Conservation (phyloP, 768 basidiomycete genomes). For the Rhodocollybia butyracea region DNA sequence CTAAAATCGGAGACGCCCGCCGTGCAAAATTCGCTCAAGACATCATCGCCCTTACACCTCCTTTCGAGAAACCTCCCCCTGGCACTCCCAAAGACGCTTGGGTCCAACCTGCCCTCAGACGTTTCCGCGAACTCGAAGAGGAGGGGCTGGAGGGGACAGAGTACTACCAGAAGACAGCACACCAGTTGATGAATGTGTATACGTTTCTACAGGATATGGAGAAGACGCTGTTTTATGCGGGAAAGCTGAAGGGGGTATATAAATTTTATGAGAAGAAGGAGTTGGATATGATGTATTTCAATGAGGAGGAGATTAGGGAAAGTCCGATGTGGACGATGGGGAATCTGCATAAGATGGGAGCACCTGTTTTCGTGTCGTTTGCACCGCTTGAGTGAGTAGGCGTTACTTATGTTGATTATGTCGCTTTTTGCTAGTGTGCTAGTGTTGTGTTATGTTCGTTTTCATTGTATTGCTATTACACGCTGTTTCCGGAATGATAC, state of each 20-base stretch:
- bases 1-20: conserved; percentile 13
- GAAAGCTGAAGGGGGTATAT: not conserved
- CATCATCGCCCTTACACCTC: not conserved
- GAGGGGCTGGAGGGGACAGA: not conserved
- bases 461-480: no score
- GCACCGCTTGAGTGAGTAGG: no score
- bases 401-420: no score
- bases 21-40: not conserved
- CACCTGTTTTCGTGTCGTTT: no score
- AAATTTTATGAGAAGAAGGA: not conserved
- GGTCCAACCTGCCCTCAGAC: not conserved
- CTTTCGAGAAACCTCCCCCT: no score
- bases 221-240: no score
- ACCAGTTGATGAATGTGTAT: not conserved
- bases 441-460: no score
- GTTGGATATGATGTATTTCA: not conserved
- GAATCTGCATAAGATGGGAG: not conserved
- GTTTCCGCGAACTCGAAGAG: not conserved
- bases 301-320: not conserved
- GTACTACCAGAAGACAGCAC: not conserved
- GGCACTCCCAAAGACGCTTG: not conserved
- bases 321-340: not conserved
- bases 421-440: no score
- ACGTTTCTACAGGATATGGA: not conserved
- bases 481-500: no score